Evolutionary conservation across 2,329 filamentous ascomycete genomes (phyloP).

Genomic region (Colletotrichum sp.): DNA sequence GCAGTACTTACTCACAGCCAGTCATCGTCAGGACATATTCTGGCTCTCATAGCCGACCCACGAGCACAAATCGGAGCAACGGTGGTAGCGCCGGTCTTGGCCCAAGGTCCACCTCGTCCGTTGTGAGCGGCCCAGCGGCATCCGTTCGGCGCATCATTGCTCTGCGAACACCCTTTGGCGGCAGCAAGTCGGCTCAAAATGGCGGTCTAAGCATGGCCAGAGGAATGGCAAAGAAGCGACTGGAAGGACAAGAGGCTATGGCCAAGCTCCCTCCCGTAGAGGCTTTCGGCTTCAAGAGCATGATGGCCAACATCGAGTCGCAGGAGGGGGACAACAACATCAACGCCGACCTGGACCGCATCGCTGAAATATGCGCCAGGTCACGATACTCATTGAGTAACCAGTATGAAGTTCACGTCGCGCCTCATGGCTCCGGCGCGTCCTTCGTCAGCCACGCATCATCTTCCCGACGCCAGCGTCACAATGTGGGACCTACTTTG

Average conservation of each 20-base stretch:
- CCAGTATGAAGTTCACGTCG: constrained; percentile 70
- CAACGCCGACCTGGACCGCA: constrained; percentile 64
- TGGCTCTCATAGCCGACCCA: constrained; percentile 43
- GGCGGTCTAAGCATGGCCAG: constrained; percentile 50
- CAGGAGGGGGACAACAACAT: constrained; percentile 51
- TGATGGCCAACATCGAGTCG: constrained; percentile 61
- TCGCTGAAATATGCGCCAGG: constrained; percentile 70
- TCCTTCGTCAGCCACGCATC: constrained; percentile 44
- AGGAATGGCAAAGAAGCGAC: constrained; percentile 43
- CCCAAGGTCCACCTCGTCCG: constrained; percentile 2
- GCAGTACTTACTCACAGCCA: constrained; percentile 67
- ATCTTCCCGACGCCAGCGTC: constrained; percentile 31
- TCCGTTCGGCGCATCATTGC: constrained; percentile 24
- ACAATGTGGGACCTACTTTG: constrained; percentile 55
- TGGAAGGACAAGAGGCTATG: constrained; percentile 29
- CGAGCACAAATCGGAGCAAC: constrained; percentile 29
- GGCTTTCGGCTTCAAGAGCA: constrained; percentile 69
- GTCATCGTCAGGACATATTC: constrained; percentile 70
- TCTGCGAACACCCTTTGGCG: constrained; percentile 31
- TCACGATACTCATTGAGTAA: constrained; percentile 70
- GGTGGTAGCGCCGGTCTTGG: not conserved
- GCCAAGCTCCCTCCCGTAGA: constrained; percentile 64
- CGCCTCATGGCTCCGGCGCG: constrained; percentile 64
- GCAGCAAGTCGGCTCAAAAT: constrained; percentile 37
- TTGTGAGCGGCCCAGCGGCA: constrained; percentile 19